These are phyloP conservation scores for Crithidia brevicula DNA, from an alignment of 208 protist genomes.

Conservation along the genomic window DNA sequence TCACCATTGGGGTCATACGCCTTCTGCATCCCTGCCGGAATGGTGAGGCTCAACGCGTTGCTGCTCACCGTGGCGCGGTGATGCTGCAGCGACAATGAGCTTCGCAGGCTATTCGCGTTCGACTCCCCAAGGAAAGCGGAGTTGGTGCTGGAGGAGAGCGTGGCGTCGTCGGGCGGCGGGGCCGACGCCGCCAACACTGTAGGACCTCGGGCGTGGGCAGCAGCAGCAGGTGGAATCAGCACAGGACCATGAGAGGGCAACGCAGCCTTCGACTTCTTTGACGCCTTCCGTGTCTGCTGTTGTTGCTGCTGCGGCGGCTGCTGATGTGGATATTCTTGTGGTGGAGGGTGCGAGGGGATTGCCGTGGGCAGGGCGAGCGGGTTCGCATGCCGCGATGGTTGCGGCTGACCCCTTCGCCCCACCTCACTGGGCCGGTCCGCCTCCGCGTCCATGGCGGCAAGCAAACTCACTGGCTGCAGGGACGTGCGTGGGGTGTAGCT, in stretches of 20 bases:
- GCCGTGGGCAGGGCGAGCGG: background rate
- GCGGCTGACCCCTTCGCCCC: background rate
- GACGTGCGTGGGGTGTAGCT: constrained; percentile 2
- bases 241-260: too few species aligned
- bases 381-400: background rate
- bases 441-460: constrained; percentile 3
- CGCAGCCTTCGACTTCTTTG: background rate
- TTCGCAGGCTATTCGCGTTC: background rate
- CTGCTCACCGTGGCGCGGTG: background rate
- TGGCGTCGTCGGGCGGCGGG: constrained; percentile 24
- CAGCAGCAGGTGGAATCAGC: background rate
- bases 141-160: constrained; percentile 9
- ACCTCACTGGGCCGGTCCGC: background rate
- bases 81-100: background rate
- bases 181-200: background rate
- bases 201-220: background rate
- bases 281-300: too few species aligned
- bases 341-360: background rate
- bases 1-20: background rate
- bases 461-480: constrained; percentile 5
- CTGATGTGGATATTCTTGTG: background rate
- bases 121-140: constrained; percentile 1
- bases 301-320: background rate
- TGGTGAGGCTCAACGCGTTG: background rate
- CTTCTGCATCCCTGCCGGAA: background rate